These are phyloP conservation scores for Debaryomyces hansenii DNA, from an alignment of 805 yeast genomes.

Conservation along the genomic window DNA sequence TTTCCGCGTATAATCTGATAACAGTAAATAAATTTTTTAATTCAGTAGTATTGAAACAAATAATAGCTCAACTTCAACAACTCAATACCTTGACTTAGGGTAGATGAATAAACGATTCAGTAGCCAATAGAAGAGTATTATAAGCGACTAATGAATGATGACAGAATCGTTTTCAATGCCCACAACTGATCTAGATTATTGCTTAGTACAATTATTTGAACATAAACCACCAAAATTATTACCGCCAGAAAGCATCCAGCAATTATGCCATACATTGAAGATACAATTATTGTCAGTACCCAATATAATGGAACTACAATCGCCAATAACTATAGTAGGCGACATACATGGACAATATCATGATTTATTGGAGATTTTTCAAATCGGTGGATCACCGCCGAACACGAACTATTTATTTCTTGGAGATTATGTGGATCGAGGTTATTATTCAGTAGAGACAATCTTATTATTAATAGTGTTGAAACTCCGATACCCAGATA, in stretches of 20 bases:
- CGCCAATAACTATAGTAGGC: conserved; percentile 95
- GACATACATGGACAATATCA: conserved; percentile 98
- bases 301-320: conserved; percentile 77
- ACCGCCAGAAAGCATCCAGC: conserved; percentile 43
- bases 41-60: no score
- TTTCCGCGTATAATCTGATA: not conserved
- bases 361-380: conserved; percentile 87
- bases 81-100: no score
- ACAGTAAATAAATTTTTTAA: not conserved
- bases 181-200: conserved; percentile 40
- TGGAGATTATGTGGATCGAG: conserved; percentile 97
- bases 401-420: conserved; percentile 89
- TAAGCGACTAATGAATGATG: conserved; percentile 15
- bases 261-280: conserved; percentile 72
- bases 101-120: no score
- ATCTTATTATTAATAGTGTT: conserved; percentile 78
- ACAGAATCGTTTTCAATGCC: conserved; percentile 33
- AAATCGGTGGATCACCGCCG: conserved; percentile 91
- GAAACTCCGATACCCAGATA: conserved; percentile 81
- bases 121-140: no score
- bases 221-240: conserved; percentile 42
- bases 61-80: no score
- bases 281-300: conserved; percentile 78
- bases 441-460: conserved; percentile 91
- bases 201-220: conserved; percentile 40